Evolutionary conservation across 2,329 filamentous ascomycete genomes (phyloP).

Genomic region (Curvularia hawaiiensis): DNA sequence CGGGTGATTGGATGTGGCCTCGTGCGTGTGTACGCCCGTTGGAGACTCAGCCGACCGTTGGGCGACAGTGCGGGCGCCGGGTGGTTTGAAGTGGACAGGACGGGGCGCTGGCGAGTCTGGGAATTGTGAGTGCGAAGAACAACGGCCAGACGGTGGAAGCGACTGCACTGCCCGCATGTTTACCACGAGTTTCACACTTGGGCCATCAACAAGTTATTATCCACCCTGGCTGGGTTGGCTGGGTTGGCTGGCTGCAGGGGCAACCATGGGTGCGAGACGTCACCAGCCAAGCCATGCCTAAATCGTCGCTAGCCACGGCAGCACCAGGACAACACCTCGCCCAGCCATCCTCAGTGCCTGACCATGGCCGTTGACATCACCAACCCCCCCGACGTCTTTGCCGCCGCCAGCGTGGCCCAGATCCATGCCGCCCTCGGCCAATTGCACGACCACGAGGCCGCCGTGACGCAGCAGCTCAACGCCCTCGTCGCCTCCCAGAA

Average conservation of each 20-base stretch:
- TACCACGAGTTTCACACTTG: conserved; percentile 1
- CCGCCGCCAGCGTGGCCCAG: conserved; percentile 76
- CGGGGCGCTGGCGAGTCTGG: background rate
- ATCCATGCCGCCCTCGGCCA: conserved; percentile 77
- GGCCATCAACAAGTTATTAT: conserved; percentile 13
- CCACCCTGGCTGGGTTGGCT: background rate
- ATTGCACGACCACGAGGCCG: conserved; percentile 76
- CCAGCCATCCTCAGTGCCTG: conserved; percentile 15
- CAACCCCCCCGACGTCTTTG: conserved; percentile 52
- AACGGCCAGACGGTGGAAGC: background rate
- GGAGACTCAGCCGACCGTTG: conserved; percentile 3
- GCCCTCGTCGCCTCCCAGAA: conserved; percentile 80
- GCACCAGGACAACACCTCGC: background rate
- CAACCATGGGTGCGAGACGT: conserved; percentile 12
- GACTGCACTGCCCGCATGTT: background rate
- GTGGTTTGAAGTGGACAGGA: background rate
- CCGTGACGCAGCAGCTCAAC: conserved; percentile 76
- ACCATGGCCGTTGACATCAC: conserved; percentile 27
- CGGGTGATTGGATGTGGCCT: conserved; percentile 18
- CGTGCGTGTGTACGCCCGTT: conserved; percentile 9
- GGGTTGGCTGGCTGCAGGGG: conserved; percentile 13
- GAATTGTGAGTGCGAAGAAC: background rate
- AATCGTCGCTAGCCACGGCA: background rate
- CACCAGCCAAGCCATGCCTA: conserved; percentile 10
- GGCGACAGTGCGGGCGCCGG: background rate